Evolutionary conservation across 2,329 filamentous ascomycete genomes (phyloP).

Genomic region (Ophioceras dolichostomum): DNA sequence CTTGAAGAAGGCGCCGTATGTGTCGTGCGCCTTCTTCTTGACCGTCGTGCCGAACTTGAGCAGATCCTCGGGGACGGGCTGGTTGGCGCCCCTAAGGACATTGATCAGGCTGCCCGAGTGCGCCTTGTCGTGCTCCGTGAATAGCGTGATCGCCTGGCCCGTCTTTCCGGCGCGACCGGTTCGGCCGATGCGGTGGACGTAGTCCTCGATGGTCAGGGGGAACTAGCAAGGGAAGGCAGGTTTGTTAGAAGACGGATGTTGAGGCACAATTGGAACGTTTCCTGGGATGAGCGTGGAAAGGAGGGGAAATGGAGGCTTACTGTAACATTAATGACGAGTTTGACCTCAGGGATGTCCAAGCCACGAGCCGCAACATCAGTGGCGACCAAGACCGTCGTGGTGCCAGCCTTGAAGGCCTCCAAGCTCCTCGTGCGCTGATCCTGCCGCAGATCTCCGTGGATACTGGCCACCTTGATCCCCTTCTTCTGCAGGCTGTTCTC

Average conservation of each 20-base stretch:
- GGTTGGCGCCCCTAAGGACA: slow-evolving; percentile 84
- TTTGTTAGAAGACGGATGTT: too few relatives aligned
- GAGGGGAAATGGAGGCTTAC: slow-evolving; percentile 28
- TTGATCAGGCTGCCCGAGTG: slow-evolving; percentile 89
- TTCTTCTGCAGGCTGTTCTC: slow-evolving; percentile 69
- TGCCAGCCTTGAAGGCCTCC: slow-evolving; percentile 80
- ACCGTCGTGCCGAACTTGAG: slow-evolving; percentile 96
- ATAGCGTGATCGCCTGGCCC: slow-evolving; percentile 82
- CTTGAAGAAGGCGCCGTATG: slow-evolving; percentile 93
- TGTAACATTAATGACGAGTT: slow-evolving; percentile 87
- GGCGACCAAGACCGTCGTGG: slow-evolving; percentile 75
- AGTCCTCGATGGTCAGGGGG: slow-evolving; percentile 90
- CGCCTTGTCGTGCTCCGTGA: slow-evolving; percentile 88
- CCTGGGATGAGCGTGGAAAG: background rate
- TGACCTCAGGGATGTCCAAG: slow-evolving; percentile 89
- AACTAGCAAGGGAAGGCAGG: too few relatives aligned
- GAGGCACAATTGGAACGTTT: too few relatives aligned
- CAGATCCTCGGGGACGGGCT: slow-evolving; percentile 78
- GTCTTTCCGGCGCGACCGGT: slow-evolving; percentile 88
- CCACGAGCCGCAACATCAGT: slow-evolving; percentile 94
- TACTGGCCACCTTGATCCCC: slow-evolving; percentile 76
- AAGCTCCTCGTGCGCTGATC: slow-evolving; percentile 78
- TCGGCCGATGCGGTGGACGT: slow-evolving; percentile 92
- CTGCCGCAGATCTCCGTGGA: slow-evolving; percentile 87
- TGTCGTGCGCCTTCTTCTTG: slow-evolving; percentile 96